phyloP scores from a whole-genome alignment of 345 rosid genomes.

The Eucalyptus leucophloia region DNA sequence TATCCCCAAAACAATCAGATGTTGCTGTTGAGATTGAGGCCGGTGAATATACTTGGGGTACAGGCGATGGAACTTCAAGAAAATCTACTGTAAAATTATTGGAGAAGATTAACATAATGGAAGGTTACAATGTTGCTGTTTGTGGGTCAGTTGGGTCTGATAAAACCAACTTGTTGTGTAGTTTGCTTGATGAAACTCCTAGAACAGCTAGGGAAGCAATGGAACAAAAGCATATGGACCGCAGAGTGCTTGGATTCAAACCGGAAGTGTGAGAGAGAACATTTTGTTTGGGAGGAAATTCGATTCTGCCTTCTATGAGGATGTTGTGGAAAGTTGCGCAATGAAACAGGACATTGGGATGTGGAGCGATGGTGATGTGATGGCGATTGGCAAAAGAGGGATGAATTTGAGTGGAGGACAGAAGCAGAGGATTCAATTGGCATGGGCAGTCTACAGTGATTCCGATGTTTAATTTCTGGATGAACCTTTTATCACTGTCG shows the following conservation, averaged over 20 bases:
- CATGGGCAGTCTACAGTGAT: slow-evolving; percentile 9
- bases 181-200: slow-evolving; percentile 78
- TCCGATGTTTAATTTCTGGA: slow-evolving; percentile 13
- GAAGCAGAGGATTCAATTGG: neutral
- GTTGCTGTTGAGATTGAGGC: slow-evolving; percentile 18
- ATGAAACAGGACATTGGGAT: too few relatives aligned
- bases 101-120: slow-evolving; percentile 28
- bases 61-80: slow-evolving; percentile 2
- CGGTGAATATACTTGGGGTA: slow-evolving; percentile 50
- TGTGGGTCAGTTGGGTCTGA: slow-evolving; percentile 89
- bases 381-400: too few relatives aligned
- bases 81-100: slow-evolving; percentile 12
- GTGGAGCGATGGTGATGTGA: too few relatives aligned
- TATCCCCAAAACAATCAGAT: neutral
- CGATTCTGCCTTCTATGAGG: too few relatives aligned
- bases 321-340: too few relatives aligned
- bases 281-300: too few relatives aligned
- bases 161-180: slow-evolving; percentile 56
- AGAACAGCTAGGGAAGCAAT: slow-evolving; percentile 37
- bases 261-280: too few relatives aligned
- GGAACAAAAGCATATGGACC: slow-evolving; percentile 19
- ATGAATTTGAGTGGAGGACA: too few relatives aligned
- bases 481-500: slow-evolving; percentile 23
- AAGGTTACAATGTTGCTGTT: slow-evolving; percentile 36
- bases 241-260: too few relatives aligned